Conservation (phyloP, 805 yeast genomes). For the Starmerella geochares region DNA sequence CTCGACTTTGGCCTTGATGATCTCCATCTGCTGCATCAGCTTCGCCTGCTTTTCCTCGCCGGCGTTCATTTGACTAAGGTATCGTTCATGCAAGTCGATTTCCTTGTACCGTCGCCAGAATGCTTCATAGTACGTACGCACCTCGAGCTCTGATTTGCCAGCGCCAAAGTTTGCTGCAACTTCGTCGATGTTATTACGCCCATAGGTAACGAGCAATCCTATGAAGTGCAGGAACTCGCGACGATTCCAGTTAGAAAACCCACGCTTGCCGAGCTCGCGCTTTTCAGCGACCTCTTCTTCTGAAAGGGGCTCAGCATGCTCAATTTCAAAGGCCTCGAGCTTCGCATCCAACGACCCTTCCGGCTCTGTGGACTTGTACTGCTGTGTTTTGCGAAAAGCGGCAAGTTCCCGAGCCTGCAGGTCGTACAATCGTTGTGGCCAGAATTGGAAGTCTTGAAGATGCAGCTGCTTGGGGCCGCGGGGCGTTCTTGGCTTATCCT, state of each 20-base stretch:
- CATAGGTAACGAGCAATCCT: constrained; percentile 61
- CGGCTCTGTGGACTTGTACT: constrained; percentile 35
- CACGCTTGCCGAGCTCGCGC: constrained; percentile 52
- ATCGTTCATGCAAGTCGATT: constrained; percentile 83
- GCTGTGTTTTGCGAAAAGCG: constrained; percentile 60
- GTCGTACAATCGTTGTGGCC: constrained; percentile 63
- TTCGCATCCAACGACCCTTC: constrained; percentile 35
- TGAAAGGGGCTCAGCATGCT: constrained; percentile 67
- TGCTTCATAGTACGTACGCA: constrained; percentile 59
- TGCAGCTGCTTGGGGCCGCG: constrained; percentile 76
- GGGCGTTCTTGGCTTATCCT: constrained; percentile 43
- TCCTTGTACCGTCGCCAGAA: constrained; percentile 74
- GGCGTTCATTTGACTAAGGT: constrained; percentile 64
- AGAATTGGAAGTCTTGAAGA: constrained; percentile 84
- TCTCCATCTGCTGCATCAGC: constrained; percentile 60
- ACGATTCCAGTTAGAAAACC: constrained; percentile 75
- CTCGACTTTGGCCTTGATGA: constrained; percentile 63
- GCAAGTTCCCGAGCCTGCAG: constrained; percentile 73
- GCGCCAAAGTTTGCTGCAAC: constrained; percentile 68
- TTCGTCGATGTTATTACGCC: constrained; percentile 59
- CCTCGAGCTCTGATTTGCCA: constrained; percentile 71
- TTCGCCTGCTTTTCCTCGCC: constrained; percentile 78
- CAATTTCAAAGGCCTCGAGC: constrained; percentile 62
- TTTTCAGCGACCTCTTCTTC: constrained; percentile 61
- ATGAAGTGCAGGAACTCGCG: constrained; percentile 80